Evolutionary conservation across 148 eudicot species (phyloP), one percentile per base, ranked within the genome.

Genomic region (Dysphania ambrosioides): DNA sequence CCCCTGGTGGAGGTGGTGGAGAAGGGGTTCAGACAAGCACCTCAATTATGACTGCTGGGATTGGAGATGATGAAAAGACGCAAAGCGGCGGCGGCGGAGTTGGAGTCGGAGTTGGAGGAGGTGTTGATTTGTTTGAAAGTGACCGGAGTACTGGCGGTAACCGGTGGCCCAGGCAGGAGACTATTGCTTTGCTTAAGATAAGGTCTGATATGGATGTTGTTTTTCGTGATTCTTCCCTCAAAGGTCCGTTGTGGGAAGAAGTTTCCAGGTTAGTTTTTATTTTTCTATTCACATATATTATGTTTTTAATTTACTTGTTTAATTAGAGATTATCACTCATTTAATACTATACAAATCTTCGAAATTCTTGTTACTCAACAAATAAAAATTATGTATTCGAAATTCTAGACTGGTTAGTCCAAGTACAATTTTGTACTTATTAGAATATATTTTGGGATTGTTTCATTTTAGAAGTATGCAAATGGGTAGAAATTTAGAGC

Each of bases 121-220:
- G 61, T 2, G 78, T 62, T 7, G 68, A 78, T 16, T 70, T 64
- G 4, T 70, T 58, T 0, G 85, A 83, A 21, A 83, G 85, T 16
- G 87, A 86, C 41, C 78, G 84, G 84, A 82, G 87, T 44, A 74
- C 56, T 5, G 85, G 85, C 19, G 97, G 97, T 18, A 95, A 90
- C 83, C 87, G 99, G 85, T 95, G 99, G 99, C 99, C 99, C 1
- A 71, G 91, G 34, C 92, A 92, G 74, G 99, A 95, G 69, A 95
- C 99, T 5, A 40, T 95, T 38, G 97, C 94, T 8, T 74, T 95
- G 57, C 61, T 95, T 41, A 76, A 89, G 88, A 95, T 95, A 72
- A 77, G 99, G 70, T 90, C 91, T 0, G 97, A 92, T 47, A 95
- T 95, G 99, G 99, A 89, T 61, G 91, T 57, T n/a, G 88, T 79